Conservation (phyloP, 2,329 filamentous ascomycete genomes). For the Nakataea oryzae region DNA sequence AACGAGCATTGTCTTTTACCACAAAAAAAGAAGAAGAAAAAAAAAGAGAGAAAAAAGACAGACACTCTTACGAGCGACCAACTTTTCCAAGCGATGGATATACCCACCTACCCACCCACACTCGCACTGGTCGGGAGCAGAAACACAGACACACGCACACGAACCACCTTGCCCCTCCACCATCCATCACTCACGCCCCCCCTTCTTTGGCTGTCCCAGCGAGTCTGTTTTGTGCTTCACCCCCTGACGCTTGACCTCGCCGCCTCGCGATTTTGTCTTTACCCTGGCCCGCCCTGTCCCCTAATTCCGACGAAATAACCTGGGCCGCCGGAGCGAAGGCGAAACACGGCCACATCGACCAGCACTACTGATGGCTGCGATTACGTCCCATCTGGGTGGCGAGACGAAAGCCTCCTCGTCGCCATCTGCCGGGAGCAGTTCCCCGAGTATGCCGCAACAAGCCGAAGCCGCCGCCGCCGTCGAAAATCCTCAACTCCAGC, state of each 20-base stretch:
- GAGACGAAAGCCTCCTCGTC: neutral
- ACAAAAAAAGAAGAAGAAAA: neutral
- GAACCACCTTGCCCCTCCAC: neutral
- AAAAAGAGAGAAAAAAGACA: too few species aligned
- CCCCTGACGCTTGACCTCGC: neutral
- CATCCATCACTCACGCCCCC: too few species aligned
- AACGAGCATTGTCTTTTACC: neutral
- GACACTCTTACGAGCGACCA: too few species aligned
- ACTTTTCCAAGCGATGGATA: too few species aligned
- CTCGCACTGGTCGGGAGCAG: too few species aligned
- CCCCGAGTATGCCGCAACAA: too few species aligned
- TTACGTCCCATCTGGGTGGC: neutral
- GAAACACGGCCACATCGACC: neutral
- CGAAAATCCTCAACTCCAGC: conserved; percentile 7
- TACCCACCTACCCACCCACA: too few species aligned
- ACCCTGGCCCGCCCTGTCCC: conserved; percentile 1
- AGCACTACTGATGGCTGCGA: neutral
- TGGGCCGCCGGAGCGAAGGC: too few species aligned
- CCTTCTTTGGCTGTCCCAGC: neutral
- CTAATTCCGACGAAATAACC: neutral
- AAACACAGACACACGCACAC: neutral
- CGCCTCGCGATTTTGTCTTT: neutral
- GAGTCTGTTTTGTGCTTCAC: neutral
- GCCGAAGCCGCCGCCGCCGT: neutral
- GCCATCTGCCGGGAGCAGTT: too few species aligned